Evolutionary conservation across 2,329 filamentous ascomycete species (phyloP), one percentile per base, ranked within the genome.

Genomic region (Fusarium udum): DNA sequence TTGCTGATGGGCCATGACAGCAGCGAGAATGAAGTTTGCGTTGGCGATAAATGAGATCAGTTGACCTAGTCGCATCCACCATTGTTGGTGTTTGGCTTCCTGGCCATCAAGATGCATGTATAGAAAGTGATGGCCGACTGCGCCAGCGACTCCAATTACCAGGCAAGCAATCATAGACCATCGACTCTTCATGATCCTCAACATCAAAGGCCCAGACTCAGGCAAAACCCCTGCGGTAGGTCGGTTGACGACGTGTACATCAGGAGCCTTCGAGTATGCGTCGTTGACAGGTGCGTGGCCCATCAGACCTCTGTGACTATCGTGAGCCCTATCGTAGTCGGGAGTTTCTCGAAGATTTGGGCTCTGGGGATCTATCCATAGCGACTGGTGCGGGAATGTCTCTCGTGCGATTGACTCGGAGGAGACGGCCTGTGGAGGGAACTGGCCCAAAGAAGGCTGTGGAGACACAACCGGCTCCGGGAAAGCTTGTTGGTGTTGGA

Each of bases 161-260:
- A 73, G 40, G 13, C 66, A 73, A 6, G 15, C 40, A 26, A 73
- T 58, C 61, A 73, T 73, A 7, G 71, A 73, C 70, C 70, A 73
- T 32, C 42, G 53, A 22, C 70, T 73, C 36, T 62, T 65, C 53
- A 73, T 57, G 3, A 40, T 51, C 11, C 64, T 61, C 20, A 58
- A 32, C 26, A 68, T 37, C n/a, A 72, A n/a, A 2, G 69, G 55
- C 0, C 46, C 46, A 6, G 64, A 39, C 28, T 60, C 31, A 2
- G 45, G 45, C 1, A 43, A 16, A 4, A 7, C 14, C 2, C 37
- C 18, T 16, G 26, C 22, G 7, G 58, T 55, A 3, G 55, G 49
- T 22, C 18, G 26, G 4, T 26, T 34, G 4, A 45, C 26, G 16
- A 49, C 45, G 4, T 67, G 62, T 18, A 61, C 36, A 10, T 46